phyloP scores from a whole-genome alignment of 2,329 filamentous ascomycete species.

The Aspergillus japonicus region DNA sequence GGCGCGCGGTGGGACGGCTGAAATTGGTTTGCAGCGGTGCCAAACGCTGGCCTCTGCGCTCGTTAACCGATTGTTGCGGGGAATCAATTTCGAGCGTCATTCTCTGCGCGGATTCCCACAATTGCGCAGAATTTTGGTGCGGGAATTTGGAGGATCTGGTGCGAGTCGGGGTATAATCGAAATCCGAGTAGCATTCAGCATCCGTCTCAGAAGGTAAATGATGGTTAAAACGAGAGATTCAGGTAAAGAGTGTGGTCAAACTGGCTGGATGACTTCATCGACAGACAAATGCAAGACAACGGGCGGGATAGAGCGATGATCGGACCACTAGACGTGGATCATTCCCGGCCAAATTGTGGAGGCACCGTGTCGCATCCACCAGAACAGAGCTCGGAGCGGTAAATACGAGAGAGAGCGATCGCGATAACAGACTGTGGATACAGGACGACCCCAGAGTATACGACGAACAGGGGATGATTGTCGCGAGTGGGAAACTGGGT shows the following conservation, averaged over 20 bases:
- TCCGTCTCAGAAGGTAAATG: not conserved
- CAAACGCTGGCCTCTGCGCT: slow-evolving; percentile 39
- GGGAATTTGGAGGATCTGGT: not conserved
- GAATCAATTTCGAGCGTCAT: slow-evolving; percentile 21
- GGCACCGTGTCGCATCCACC: not conserved
- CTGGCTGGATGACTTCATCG: not conserved
- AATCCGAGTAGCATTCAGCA: not conserved
- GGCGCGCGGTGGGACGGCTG: slow-evolving; percentile 26
- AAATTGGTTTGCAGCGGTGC: slow-evolving; percentile 41
- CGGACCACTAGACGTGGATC: not conserved
- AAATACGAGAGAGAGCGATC: not conserved
- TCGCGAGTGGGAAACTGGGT: not conserved
- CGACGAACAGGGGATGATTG: not conserved
- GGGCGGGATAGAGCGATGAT: not conserved
- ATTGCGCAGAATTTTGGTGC: not conserved
- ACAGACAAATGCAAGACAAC: not conserved
- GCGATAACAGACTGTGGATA: not conserved
- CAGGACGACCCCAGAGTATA: not conserved
- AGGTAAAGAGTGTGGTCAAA: not conserved
- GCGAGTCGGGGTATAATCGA: not conserved
- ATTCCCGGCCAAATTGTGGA: not conserved
- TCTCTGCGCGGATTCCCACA: slow-evolving; percentile 5
- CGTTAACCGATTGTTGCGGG: slow-evolving; percentile 31
- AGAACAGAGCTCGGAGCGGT: not conserved
- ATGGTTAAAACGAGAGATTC: not conserved